phyloP scores from a whole-genome alignment of 2,329 filamentous ascomycete genomes.

The Neodidymelliopsis sp. region DNA sequence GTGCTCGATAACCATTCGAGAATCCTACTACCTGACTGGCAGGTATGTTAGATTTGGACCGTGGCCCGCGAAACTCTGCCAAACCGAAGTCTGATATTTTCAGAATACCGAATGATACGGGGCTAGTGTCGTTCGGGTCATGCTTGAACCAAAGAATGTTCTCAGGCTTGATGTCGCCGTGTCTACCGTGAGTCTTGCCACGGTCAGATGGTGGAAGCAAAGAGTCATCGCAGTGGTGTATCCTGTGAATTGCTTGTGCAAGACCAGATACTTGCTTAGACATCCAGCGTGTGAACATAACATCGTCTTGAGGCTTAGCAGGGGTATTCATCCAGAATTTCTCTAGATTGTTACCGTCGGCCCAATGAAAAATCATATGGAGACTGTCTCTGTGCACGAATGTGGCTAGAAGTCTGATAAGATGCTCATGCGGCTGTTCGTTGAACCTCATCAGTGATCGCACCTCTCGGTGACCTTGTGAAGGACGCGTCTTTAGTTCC shows the following conservation, averaged over 20 bases:
- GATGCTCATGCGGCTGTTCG: too few relatives aligned
- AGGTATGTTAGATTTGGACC: constrained; percentile 31
- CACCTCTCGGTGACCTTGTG: too few relatives aligned
- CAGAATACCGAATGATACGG: constrained; percentile 20
- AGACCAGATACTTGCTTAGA: constrained; percentile 12
- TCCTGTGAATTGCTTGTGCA: constrained; percentile 3
- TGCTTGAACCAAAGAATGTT: constrained; percentile 20
- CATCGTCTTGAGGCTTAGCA: background rate
- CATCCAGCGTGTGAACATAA: constrained; percentile 7
- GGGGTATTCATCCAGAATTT: background rate
- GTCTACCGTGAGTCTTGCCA: constrained; percentile 10
- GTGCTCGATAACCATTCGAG: constrained; percentile 50
- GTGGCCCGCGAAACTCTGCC: constrained; percentile 42
- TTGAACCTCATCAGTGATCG: too few relatives aligned
- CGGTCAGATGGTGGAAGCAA: too few relatives aligned
- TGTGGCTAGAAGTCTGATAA: constrained; percentile 19
- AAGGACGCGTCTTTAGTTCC: too few relatives aligned
- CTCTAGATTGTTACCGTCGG: constrained; percentile 13
- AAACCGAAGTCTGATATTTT: constrained; percentile 47
- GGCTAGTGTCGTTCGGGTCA: background rate
- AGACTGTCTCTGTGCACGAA: constrained; percentile 4
- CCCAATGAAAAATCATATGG: constrained; percentile 22
- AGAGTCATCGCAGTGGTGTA: constrained; percentile 10
- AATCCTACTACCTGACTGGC: constrained; percentile 8
- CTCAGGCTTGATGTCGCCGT: constrained; percentile 23